Evolutionary conservation across 352 stramenopile species (phyloP).

Genomic region (Pythium aquatile): DNA sequence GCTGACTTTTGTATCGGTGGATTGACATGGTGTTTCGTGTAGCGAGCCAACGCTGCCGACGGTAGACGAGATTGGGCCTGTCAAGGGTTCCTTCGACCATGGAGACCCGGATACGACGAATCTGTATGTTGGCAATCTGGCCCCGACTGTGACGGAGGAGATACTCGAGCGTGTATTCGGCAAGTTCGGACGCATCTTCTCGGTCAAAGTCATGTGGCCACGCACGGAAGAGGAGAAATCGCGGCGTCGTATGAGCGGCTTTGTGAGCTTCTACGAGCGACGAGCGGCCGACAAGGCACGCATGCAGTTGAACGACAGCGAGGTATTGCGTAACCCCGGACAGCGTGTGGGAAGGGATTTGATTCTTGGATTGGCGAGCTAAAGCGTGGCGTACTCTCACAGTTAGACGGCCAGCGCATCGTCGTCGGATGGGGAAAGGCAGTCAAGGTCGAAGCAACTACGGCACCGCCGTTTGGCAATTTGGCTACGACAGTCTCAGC

Average conservation of each 20-base stretch:
- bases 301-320: slow-evolving; percentile 60
- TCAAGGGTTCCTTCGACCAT: slow-evolving; percentile 81
- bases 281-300: slow-evolving; percentile 83
- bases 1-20: background rate
- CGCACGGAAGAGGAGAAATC: slow-evolving; percentile 91
- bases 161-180: slow-evolving; percentile 84
- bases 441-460: slow-evolving; percentile 57
- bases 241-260: slow-evolving; percentile 91
- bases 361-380: slow-evolving; percentile 3
- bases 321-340: slow-evolving; percentile 36
- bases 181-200: slow-evolving; percentile 91
- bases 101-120: slow-evolving; percentile 90
- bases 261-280: slow-evolving; percentile 93
- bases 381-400: slow-evolving; percentile 14
- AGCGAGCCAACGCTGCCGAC: slow-evolving; percentile 13
- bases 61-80: slow-evolving; percentile 15
- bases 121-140: slow-evolving; percentile 94
- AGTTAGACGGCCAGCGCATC: slow-evolving; percentile 75
- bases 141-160: slow-evolving; percentile 92
- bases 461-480: background rate
- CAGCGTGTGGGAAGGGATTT: slow-evolving; percentile 8
- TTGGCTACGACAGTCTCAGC: background rate
- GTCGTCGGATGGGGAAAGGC: slow-evolving; percentile 82
- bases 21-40: background rate
- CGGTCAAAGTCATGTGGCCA: slow-evolving; percentile 99